phyloP scores from a whole-genome alignment of 2,329 filamentous ascomycete species.

The Apiospora sp. region DNA sequence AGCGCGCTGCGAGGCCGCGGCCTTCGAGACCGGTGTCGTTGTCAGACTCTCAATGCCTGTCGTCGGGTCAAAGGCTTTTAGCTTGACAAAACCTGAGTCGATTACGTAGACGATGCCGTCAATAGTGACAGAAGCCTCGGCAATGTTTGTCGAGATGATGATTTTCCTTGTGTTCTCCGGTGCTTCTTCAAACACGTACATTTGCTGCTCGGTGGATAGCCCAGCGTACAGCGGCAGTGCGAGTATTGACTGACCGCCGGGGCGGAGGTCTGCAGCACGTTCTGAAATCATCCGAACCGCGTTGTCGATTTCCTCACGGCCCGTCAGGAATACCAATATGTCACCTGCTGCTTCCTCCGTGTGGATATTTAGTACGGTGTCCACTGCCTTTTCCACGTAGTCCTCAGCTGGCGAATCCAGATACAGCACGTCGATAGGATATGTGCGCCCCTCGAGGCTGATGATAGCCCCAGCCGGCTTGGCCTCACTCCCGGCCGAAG shows the following conservation, averaged over 20 bases:
- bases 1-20: slow-evolving; percentile 89
- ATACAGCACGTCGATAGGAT: slow-evolving; percentile 88
- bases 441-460: slow-evolving; percentile 85
- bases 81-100: slow-evolving; percentile 90
- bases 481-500: slow-evolving; percentile 36
- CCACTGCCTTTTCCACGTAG: slow-evolving; percentile 84
- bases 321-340: slow-evolving; percentile 90
- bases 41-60: slow-evolving; percentile 91
- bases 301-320: slow-evolving; percentile 89
- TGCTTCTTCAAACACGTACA: slow-evolving; percentile 90
- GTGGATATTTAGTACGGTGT: slow-evolving; percentile 89
- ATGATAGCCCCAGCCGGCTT: slow-evolving; percentile 67
- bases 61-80: slow-evolving; percentile 82
- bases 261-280: slow-evolving; percentile 68
- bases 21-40: slow-evolving; percentile 83
- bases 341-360: slow-evolving; percentile 82
- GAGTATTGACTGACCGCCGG: slow-evolving; percentile 66
- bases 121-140: slow-evolving; percentile 95
- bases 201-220: slow-evolving; percentile 87
- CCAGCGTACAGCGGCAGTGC: slow-evolving; percentile 88
- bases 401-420: slow-evolving; percentile 80
- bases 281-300: slow-evolving; percentile 83
- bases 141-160: slow-evolving; percentile 93
- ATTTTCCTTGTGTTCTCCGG: slow-evolving; percentile 87
- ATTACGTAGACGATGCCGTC: slow-evolving; percentile 91